Conservation (phyloP, 495 filamentous ascomycete genomes). For the Talaromyces stipitatus region DNA sequence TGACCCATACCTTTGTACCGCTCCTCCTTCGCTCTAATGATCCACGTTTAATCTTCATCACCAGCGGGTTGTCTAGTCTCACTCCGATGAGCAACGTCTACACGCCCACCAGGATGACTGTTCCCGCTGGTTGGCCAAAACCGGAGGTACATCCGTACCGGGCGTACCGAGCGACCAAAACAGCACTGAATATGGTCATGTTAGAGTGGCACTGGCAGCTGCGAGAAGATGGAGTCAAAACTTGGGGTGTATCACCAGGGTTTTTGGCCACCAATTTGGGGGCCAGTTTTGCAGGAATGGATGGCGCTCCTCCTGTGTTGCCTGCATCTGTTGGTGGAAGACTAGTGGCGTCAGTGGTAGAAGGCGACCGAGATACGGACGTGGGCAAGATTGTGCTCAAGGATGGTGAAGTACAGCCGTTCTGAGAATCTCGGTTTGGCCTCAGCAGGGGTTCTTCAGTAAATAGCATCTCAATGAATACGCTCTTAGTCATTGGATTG, state of each 20-base stretch:
- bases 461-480: too few species aligned
- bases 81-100: constrained; percentile 15
- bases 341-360: too few species aligned
- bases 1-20: constrained; percentile 35
- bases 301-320: too few species aligned
- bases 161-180: constrained; percentile 25
- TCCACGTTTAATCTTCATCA: constrained; percentile 43
- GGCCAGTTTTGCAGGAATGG: too few species aligned
- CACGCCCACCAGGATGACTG: constrained; percentile 9
- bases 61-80: constrained; percentile 18
- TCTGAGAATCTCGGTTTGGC: too few species aligned
- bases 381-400: too few species aligned
- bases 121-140: constrained; percentile 40
- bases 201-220: constrained; percentile 23
- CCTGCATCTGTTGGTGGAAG: too few species aligned
- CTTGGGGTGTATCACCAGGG: constrained; percentile 25
- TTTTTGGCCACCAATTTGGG: constrained; percentile 26
- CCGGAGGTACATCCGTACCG: constrained; percentile 22
- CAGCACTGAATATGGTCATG: constrained; percentile 29
- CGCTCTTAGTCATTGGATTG: too few species aligned
- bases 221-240: constrained; percentile 31
- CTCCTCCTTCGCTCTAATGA: constrained; percentile 39
- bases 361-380: too few species aligned
- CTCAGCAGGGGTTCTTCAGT: too few species aligned
- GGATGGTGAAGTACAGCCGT: too few species aligned